Percentiles rank a stretch among this genome's conserved stretches.
phyloP scores from a whole-genome alignment of 2,329 filamentous ascomycete genomes.

The Monosporascus sp. region DNA sequence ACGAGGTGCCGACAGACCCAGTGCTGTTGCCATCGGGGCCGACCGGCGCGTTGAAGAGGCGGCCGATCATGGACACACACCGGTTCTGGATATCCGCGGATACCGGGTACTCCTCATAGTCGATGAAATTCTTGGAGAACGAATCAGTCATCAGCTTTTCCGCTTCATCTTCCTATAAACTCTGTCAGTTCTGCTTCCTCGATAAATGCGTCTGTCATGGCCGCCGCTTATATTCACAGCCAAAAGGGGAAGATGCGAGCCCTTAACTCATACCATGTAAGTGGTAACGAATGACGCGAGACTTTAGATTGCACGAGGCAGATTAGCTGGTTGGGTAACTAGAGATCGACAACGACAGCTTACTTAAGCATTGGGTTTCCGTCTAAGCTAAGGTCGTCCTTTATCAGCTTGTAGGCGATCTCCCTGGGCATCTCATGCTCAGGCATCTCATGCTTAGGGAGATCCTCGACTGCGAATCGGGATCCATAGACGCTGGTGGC shows the following conservation, averaged over 20 bases:
- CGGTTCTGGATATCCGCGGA: conserved; percentile 85
- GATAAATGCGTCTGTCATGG: background rate
- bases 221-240: conserved; percentile 4
- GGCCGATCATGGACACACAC: conserved; percentile 85
- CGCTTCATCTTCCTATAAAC: conserved; percentile 74
- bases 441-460: conserved; percentile 82
- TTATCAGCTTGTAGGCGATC: conserved; percentile 95
- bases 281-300: conserved; percentile 92
- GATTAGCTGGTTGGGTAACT: background rate
- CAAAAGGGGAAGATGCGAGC: background rate
- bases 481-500: conserved; percentile 85
- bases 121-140: conserved; percentile 93
- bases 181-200: conserved; percentile 5
- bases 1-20: conserved; percentile 78
- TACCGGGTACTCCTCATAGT: conserved; percentile 80
- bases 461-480: conserved; percentile 71
- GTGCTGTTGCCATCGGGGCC: conserved; percentile 40
- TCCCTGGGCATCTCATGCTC: conserved; percentile 86
- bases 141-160: conserved; percentile 93
- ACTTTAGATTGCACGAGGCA: conserved; percentile 37
- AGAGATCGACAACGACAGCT: conserved; percentile 15
- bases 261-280: conserved; percentile 66
- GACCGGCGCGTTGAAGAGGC: conserved; percentile 76
- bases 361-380: conserved; percentile 85
- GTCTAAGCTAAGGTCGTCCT: conserved; percentile 87